These are phyloP conservation scores for Boletus tomentosulus DNA, from an alignment of 768 basidiomycete species.

Conservation along the genomic window DNA sequence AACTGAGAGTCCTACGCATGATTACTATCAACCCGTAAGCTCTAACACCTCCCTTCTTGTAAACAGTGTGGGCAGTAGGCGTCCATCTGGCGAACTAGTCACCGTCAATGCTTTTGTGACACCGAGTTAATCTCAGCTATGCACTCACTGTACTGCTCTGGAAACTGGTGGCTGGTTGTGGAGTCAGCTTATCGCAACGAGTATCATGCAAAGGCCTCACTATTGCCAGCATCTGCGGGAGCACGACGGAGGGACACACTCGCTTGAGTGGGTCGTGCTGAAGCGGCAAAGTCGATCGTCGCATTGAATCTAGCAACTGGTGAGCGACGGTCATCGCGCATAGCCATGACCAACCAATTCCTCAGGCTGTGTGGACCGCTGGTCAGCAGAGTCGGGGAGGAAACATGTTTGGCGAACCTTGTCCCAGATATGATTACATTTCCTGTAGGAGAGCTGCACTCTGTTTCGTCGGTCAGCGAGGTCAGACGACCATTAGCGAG, in stretches of 20 bases:
- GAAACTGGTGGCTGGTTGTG: conserved; percentile 58
- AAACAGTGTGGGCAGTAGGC: conserved; percentile 32
- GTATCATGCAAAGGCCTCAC: conserved; percentile 39
- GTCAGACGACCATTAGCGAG: conserved; percentile 6
- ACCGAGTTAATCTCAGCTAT: neutral
- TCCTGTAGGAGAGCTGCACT: conserved; percentile 58
- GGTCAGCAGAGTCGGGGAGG: conserved; percentile 10
- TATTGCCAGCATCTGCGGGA: conserved; percentile 70
- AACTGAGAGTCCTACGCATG: conserved; percentile 11
- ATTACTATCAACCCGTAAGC: conserved; percentile 2
- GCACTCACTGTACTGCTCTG: conserved; percentile 61
- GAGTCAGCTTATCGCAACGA: conserved; percentile 20
- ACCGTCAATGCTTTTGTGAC: conserved; percentile 14
- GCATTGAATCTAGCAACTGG: conserved; percentile 53
- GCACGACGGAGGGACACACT: conserved; percentile 57
- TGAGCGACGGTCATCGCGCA: conserved; percentile 9
- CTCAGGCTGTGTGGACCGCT: conserved; percentile 44
- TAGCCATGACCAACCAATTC: conserved; percentile 43
- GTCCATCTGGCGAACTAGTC: conserved; percentile 35
- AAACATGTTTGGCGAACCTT: conserved; percentile 38
- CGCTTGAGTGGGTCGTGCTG: conserved; percentile 55
- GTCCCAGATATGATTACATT: conserved; percentile 52
- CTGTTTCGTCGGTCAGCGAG: conserved; percentile 33
- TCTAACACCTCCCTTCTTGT: conserved; percentile 7
- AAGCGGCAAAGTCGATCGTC: conserved; percentile 66